These are phyloP conservation scores for Yamadazyma kitorensis DNA, from an alignment of 805 yeast species.

Conservation along the genomic window DNA sequence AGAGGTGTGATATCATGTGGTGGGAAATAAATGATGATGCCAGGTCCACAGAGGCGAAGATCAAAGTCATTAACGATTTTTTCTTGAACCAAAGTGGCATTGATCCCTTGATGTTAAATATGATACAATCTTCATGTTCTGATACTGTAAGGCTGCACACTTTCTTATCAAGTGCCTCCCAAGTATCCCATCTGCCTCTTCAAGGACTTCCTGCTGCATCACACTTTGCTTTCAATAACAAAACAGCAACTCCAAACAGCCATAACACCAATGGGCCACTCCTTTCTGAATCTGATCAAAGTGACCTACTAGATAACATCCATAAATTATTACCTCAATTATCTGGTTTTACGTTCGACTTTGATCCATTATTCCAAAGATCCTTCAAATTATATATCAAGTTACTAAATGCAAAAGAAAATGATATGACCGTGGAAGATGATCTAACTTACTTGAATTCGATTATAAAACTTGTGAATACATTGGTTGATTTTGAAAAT, in stretches of 20 bases:
- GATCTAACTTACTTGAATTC: conserved; percentile 11
- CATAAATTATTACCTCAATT: conserved; percentile 9
- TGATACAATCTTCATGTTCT: not conserved
- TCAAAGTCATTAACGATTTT: conserved; percentile 2
- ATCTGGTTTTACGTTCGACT: conserved; percentile 13
- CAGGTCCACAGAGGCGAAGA: conserved; percentile 3
- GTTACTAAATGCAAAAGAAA: conserved; percentile 3
- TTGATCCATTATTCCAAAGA: conserved; percentile 9
- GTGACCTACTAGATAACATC: conserved; percentile 9
- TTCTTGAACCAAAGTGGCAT: conserved; percentile 1
- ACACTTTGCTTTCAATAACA: too few relatives aligned
- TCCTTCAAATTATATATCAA: conserved; percentile 5
- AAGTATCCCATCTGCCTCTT: too few relatives aligned
- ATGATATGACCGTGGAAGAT: conserved; percentile 4
- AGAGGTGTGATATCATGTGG: conserved; percentile 7
- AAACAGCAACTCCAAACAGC: too few relatives aligned
- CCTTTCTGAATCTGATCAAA: conserved; percentile 7
- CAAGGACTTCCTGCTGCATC: too few relatives aligned
- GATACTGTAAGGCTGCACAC: not conserved
- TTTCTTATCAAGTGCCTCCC: conserved; percentile 2
- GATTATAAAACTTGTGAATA: conserved; percentile 14
- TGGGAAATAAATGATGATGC: conserved; percentile 4
- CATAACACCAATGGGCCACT: too few relatives aligned
- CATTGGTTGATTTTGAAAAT: conserved; percentile 29
- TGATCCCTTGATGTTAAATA: not conserved